These are phyloP conservation scores for Fraxinus greggii DNA, from an alignment of 305 asterid species.

Conservation along the genomic window DNA sequence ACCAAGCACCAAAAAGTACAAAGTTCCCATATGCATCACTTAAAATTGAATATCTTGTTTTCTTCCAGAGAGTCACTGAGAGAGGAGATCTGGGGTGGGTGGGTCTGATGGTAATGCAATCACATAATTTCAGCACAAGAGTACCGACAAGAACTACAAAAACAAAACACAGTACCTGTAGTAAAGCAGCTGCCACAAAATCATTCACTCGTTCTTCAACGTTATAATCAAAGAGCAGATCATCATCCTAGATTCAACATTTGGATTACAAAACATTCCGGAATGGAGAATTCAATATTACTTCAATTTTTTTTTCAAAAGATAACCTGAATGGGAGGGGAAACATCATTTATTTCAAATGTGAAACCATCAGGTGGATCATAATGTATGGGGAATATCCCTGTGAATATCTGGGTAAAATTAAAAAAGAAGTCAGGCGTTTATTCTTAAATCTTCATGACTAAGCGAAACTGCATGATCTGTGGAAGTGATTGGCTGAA, in stretches of 20 bases:
- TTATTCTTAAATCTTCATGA: slow-evolving; percentile 4
- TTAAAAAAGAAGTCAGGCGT: slow-evolving; percentile 30
- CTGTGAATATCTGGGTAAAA: slow-evolving; percentile 64
- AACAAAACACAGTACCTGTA: slow-evolving; percentile 48
- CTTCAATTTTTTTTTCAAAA: not conserved
- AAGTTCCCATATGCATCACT: slow-evolving; percentile 4
- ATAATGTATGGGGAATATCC: slow-evolving; percentile 69
- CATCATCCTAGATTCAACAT: slow-evolving; percentile 58
- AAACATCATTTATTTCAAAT: slow-evolving; percentile 72
- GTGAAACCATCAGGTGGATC: slow-evolving; percentile 77
- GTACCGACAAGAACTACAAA: slow-evolving; percentile 12
- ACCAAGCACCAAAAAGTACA: slow-evolving; percentile 19
- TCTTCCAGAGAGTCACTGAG: not conserved
- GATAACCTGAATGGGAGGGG: slow-evolving; percentile 72
- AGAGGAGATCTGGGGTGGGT: not conserved
- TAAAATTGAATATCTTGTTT: slow-evolving; percentile 9
- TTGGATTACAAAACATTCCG: slow-evolving; percentile 22
- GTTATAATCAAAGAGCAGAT: slow-evolving; percentile 67
- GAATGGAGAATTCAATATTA: slow-evolving; percentile 22
- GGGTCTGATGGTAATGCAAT: slow-evolving; percentile 2
- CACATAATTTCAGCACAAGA: slow-evolving; percentile 19
- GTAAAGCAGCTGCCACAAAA: slow-evolving; percentile 75
- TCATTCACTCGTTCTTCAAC: slow-evolving; percentile 78
- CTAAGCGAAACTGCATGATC: slow-evolving; percentile 6
- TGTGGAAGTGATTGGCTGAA: not conserved